phyloP scores from a whole-genome alignment of 2,329 filamentous ascomycete genomes.

The Dendryphion nanum region DNA sequence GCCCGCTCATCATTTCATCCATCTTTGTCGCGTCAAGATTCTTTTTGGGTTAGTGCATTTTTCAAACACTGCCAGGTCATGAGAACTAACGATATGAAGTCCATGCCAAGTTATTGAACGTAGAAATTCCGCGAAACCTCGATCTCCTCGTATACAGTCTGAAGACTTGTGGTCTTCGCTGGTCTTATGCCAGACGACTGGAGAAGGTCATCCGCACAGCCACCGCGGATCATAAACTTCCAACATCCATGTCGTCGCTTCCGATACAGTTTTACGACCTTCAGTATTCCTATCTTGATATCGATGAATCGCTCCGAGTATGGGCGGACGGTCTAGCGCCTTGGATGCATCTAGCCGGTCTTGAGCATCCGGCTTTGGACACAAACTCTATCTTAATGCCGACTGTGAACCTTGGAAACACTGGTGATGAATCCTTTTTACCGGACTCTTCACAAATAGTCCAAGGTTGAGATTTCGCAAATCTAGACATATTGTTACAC shows the following conservation, averaged over 20 bases:
- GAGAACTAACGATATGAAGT: conserved; percentile 7
- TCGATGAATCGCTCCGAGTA: conserved; percentile 20
- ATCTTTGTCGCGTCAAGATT: conserved; percentile 26
- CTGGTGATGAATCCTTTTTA: conserved; percentile 4
- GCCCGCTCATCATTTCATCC: conserved; percentile 20
- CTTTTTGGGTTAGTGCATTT: conserved; percentile 16
- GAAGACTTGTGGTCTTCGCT: conserved; percentile 21
- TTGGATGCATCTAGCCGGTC: conserved; percentile 14
- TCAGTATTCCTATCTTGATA: conserved; percentile 24
- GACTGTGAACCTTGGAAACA: conserved; percentile 4
- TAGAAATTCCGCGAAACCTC: conserved; percentile 18
- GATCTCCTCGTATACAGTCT: conserved; percentile 23
- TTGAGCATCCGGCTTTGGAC: conserved; percentile 12
- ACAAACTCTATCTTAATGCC: conserved; percentile 9
- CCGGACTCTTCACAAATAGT: conserved; percentile 3
- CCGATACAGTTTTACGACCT: conserved; percentile 27
- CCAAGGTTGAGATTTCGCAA: conserved; percentile 5
- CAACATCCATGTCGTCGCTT: conserved; percentile 15
- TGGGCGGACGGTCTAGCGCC: conserved; percentile 20
- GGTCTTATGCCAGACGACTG: conserved; percentile 18
- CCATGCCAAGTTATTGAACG: conserved; percentile 22
- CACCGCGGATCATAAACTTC: conserved; percentile 21
- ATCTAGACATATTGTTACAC: too few species aligned
- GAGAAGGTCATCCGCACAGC: conserved; percentile 25
- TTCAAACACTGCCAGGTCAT: too few species aligned